Evolutionary conservation across 2,329 filamentous ascomycete species (phyloP).

Genomic region (Cryphonectria radicalis): DNA sequence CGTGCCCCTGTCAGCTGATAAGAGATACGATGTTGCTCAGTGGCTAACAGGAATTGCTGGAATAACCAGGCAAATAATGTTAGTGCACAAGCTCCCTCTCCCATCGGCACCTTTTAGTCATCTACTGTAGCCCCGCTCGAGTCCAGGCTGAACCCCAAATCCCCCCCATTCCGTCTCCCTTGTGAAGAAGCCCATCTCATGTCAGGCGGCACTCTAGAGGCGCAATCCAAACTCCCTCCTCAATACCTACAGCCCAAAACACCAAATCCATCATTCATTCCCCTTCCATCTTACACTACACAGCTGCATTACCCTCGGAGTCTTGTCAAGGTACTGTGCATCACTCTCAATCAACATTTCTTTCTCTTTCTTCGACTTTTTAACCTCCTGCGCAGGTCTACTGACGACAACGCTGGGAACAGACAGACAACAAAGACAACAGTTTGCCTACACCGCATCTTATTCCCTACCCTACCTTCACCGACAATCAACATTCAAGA

Average conservation of each 20-base stretch:
- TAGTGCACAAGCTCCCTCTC: background rate
- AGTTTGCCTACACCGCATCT: conserved; percentile 27
- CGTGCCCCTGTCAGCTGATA: conserved; percentile 22
- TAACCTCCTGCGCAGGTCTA: background rate
- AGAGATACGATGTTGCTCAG: conserved; percentile 3
- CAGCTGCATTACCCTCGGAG: conserved; percentile 19
- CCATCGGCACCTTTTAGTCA: background rate
- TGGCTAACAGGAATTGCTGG: background rate
- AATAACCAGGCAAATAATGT: accelerated
- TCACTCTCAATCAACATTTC: background rate
- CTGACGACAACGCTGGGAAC: conserved; percentile 2
- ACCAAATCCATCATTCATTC: background rate
- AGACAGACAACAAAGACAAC: conserved; percentile 6
- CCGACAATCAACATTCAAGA: conserved; percentile 22
- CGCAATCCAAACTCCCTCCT: conserved; percentile 6
- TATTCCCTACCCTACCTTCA: conserved; percentile 12
- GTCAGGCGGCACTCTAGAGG: conserved; percentile 10
- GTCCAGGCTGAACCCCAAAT: conserved; percentile 2
- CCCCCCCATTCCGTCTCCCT: background rate
- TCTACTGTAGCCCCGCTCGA: background rate
- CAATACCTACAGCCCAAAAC: background rate
- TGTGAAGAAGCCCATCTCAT: conserved; percentile 14
- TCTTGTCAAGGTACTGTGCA: conserved; percentile 8
- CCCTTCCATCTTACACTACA: background rate
- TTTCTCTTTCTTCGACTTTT: background rate